phyloP scores from a whole-genome alignment of 78 protist genomes.

The Chrysochromulina parva region DNA sequence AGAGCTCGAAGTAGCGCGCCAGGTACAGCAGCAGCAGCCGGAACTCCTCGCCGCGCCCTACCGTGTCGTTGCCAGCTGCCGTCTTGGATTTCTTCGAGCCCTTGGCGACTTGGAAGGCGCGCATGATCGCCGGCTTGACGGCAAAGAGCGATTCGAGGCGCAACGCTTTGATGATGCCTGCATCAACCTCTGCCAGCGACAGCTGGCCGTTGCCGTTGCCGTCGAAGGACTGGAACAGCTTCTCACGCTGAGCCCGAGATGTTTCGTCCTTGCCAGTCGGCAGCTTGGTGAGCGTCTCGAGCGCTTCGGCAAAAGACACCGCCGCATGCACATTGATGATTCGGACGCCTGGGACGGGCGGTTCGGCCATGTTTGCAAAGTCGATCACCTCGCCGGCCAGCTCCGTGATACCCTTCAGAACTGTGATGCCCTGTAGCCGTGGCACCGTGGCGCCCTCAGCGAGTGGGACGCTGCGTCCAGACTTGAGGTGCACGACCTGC shows the following conservation, averaged over 20 bases:
- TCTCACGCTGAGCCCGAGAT: not conserved
- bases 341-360: too few relatives aligned
- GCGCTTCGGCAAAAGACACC: too few relatives aligned
- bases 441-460: too few relatives aligned
- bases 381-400: too few relatives aligned
- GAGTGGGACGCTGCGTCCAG: too few relatives aligned
- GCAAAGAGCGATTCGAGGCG: not conserved
- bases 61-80: slow-evolving; percentile 35
- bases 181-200: slow-evolving; percentile 50
- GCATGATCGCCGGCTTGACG: slow-evolving; percentile 27
- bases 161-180: slow-evolving; percentile 9
- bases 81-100: not conserved
- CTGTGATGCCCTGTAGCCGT: too few relatives aligned
- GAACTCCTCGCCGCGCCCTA: slow-evolving; percentile 23
- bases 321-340: too few relatives aligned
- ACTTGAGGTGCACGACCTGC: too few relatives aligned
- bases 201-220: slow-evolving; percentile 45
- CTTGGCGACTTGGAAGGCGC: slow-evolving; percentile 54
- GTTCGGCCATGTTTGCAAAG: too few relatives aligned
- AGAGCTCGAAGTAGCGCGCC: slow-evolving; percentile 37
- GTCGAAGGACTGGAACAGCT: slow-evolving; percentile 37
- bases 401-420: too few relatives aligned
- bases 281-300: too few relatives aligned
- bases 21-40: slow-evolving; percentile 36
- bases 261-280: too few relatives aligned